Percentiles rank a stretch among this genome's conserved stretches.
These are phyloP conservation scores for Chalciporus sp. DNA, from an alignment of 1,284 basidiomycete genomes.

Conservation along the genomic window DNA sequence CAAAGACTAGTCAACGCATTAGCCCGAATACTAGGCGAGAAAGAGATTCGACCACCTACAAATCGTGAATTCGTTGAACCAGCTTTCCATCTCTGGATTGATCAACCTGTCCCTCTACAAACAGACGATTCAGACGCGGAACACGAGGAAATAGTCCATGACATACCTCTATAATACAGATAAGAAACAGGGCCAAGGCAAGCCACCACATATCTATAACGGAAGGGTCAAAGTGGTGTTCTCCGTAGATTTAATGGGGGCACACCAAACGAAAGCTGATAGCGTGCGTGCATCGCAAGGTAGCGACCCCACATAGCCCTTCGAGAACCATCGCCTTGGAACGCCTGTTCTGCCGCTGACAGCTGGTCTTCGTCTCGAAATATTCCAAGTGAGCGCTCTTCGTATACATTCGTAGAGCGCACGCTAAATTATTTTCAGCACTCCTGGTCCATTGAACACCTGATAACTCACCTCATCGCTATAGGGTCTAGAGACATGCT, in stretches of 20 bases:
- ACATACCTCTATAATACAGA: slow-evolving; percentile 86
- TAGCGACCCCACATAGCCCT: slow-evolving; percentile 77
- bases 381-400: slow-evolving; percentile 85
- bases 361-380: slow-evolving; percentile 57
- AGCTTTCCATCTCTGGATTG: slow-evolving; percentile 51
- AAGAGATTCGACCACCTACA: slow-evolving; percentile 44
- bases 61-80: slow-evolving; percentile 82
- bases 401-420: slow-evolving; percentile 98
- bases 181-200: slow-evolving; percentile 71
- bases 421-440: slow-evolving; percentile 52
- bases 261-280: slow-evolving; percentile 86
- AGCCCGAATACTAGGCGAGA: slow-evolving; percentile 1
- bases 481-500: slow-evolving; percentile 54
- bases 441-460: neutral
- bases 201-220: slow-evolving; percentile 88
- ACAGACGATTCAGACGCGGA: slow-evolving; percentile 4
- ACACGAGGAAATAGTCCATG: neutral
- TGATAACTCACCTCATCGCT: slow-evolving; percentile 60
- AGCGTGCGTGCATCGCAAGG: slow-evolving; percentile 77
- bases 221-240: slow-evolving; percentile 1
- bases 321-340: slow-evolving; percentile 48
- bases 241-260: neutral
- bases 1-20: slow-evolving; percentile 62
- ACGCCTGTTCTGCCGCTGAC: slow-evolving; percentile 49
- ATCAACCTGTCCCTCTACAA: slow-evolving; percentile 58